These are phyloP conservation scores for Thermoascus crustaceus DNA, from an alignment of 2,329 filamentous ascomycete species.

Conservation along the genomic window DNA sequence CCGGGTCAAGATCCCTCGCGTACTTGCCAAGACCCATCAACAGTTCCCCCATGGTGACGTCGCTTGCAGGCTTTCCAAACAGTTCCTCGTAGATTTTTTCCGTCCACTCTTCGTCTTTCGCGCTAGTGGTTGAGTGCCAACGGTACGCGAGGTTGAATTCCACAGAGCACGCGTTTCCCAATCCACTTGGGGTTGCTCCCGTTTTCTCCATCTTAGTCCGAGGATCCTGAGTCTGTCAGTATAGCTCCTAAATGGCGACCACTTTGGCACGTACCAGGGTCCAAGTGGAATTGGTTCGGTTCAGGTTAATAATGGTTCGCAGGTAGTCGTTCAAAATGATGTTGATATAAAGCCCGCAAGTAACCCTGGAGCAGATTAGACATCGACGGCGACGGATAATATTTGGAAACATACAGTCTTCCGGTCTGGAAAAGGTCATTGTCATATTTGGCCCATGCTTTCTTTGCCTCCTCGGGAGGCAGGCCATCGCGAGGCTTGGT, in stretches of 20 bases:
- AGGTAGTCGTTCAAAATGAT: conserved; percentile 73
- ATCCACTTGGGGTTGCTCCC: conserved; percentile 57
- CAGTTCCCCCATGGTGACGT: conserved; percentile 54
- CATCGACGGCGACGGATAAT: conserved; percentile 2
- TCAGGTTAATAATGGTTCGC: conserved; percentile 66
- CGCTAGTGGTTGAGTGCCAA: conserved; percentile 73
- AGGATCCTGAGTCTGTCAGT: conserved; percentile 47
- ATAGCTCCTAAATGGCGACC: not conserved
- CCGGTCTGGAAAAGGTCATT: conserved; percentile 74
- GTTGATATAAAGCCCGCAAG: conserved; percentile 68
- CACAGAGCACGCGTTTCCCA: conserved; percentile 74
- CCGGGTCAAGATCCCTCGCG: conserved; percentile 51
- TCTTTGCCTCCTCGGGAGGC: conserved; percentile 40
- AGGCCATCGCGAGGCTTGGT: conserved; percentile 50
- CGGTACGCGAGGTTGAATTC: conserved; percentile 86
- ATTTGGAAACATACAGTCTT: conserved; percentile 42
- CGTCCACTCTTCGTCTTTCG: conserved; percentile 73
- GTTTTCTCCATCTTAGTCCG: conserved; percentile 57
- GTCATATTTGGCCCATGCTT: conserved; percentile 60
- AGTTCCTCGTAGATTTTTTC: conserved; percentile 58
- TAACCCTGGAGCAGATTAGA: conserved; percentile 40
- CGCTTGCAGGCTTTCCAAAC: conserved; percentile 51
- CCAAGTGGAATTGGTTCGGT: conserved; percentile 57
- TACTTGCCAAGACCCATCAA: conserved; percentile 55
- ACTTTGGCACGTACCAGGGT: not conserved